Conservation (phyloP, 257 asterid species). For the Thymus mandschuricus region DNA sequence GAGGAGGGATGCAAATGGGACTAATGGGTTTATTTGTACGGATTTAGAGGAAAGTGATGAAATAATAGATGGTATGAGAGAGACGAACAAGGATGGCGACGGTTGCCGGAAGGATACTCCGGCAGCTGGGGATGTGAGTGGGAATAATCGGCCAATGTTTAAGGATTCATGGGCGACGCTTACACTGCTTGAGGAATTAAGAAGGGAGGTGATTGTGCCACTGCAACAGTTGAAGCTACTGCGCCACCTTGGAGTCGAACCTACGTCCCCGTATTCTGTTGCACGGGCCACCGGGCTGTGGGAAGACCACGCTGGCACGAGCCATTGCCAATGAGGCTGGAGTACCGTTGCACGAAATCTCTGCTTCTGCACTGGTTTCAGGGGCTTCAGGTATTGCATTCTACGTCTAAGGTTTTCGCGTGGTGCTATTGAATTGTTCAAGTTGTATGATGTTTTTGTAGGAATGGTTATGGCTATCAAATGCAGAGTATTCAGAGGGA, state of each 20-base stretch:
- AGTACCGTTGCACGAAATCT: constrained; percentile 72
- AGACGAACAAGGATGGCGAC: no score
- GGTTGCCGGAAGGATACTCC: background rate
- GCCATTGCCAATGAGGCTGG: constrained; percentile 95
- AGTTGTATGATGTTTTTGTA: background rate
- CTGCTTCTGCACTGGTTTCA: constrained; percentile 88
- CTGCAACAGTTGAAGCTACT: constrained; percentile 62
- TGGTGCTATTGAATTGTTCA: background rate
- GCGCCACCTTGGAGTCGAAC: constrained; percentile 62
- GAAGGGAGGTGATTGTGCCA: constrained; percentile 72
- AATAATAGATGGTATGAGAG: constrained; percentile 43
- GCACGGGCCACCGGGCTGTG: constrained; percentile 97
- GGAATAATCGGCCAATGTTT: constrained; percentile 54
- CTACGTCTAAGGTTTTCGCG: no score
- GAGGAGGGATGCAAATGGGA: background rate
- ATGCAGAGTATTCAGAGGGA: no score
- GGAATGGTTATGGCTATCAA: no score
- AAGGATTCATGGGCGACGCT: constrained; percentile 70
- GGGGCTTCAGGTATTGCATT: constrained; percentile 72
- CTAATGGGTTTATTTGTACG: background rate
- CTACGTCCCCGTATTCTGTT: constrained; percentile 73
- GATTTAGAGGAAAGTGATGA: background rate
- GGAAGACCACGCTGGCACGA: constrained; percentile 88
- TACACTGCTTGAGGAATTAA: constrained; percentile 60
- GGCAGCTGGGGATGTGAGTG: background rate